Percentiles rank a stretch among this genome's conserved stretches.
These are phyloP conservation scores for Oryza meyeriana DNA, from an alignment of 176 grass and related monocot genomes.

Conservation along the genomic window DNA sequence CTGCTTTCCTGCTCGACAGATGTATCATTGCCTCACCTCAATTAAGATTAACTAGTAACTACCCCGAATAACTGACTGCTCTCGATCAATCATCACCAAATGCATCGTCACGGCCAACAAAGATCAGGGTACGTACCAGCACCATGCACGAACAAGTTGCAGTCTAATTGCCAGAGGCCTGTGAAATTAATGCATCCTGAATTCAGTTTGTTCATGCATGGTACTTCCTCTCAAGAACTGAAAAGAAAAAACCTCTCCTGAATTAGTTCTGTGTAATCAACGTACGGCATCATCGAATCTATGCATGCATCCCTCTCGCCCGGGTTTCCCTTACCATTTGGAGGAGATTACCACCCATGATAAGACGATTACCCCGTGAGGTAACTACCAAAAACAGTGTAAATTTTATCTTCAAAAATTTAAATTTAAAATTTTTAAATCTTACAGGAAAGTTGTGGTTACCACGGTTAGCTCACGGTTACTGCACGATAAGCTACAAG, in stretches of 20 bases:
- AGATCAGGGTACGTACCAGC: neutral
- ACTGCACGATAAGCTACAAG: too few relatives aligned
- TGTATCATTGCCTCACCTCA: neutral
- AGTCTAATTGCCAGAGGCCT: neutral
- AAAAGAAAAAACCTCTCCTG: neutral
- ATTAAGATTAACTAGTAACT: neutral
- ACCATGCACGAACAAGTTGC: neutral
- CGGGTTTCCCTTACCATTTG: too few relatives aligned
- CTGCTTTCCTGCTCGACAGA: conserved; percentile 31
- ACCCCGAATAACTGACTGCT: neutral
- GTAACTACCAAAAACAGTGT: too few relatives aligned
- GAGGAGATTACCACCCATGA: too few relatives aligned
- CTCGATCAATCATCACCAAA: neutral
- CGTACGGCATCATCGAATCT: neutral
- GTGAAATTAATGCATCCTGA: neutral
- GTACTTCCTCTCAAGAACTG: neutral
- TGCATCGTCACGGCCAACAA: neutral
- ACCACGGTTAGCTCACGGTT: too few relatives aligned
- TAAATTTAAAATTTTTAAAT: too few relatives aligned
- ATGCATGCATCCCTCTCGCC: too few relatives aligned
- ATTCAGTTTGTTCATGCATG: neutral
- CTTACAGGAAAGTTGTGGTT: too few relatives aligned
- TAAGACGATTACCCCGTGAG: too few relatives aligned
- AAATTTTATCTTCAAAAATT: too few relatives aligned
- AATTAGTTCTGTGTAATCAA: neutral